Evolutionary conservation across 2,329 filamentous ascomycete genomes (phyloP).

Genomic region (Rhynchosporium graminicola): DNA sequence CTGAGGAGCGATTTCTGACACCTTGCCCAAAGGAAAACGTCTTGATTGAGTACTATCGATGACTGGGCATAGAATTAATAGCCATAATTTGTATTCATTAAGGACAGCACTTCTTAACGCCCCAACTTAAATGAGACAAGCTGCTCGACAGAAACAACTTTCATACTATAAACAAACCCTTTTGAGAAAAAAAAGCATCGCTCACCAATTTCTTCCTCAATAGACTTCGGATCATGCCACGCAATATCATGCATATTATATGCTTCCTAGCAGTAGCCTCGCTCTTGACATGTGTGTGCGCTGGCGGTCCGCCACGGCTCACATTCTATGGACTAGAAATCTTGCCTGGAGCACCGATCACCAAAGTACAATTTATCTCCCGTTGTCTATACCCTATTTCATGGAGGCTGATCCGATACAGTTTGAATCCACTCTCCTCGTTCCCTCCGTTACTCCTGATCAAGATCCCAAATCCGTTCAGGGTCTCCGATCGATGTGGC

Average conservation of each 20-base stretch:
- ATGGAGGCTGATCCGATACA: background rate
- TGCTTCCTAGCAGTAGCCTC: background rate
- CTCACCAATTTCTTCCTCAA: background rate
- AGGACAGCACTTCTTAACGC: too few species aligned
- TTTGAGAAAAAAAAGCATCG: too few species aligned
- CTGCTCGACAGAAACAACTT: too few species aligned
- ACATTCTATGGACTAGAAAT: conserved; percentile 3
- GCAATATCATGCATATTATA: background rate
- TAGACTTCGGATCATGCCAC: background rate
- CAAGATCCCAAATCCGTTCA: conserved; percentile 41
- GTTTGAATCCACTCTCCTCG: conserved; percentile 10
- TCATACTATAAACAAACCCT: too few species aligned
- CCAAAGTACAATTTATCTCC: background rate
- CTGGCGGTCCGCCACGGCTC: background rate
- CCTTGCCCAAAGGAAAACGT: too few species aligned
- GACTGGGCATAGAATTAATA: too few species aligned
- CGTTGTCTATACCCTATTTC: background rate
- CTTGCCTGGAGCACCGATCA: conserved; percentile 2
- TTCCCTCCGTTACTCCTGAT: conserved; percentile 3
- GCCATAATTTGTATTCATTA: too few species aligned
- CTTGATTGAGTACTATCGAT: too few species aligned
- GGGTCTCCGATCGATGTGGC: conserved; percentile 53
- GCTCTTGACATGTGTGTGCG: background rate
- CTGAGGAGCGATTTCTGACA: too few species aligned
- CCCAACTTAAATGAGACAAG: too few species aligned